A percentile compares a stretch with the other conserved stretches of the same genome.
phyloP scores from a whole-genome alignment of 2,329 filamentous ascomycete genomes.

The Ramichloridium luteum region DNA sequence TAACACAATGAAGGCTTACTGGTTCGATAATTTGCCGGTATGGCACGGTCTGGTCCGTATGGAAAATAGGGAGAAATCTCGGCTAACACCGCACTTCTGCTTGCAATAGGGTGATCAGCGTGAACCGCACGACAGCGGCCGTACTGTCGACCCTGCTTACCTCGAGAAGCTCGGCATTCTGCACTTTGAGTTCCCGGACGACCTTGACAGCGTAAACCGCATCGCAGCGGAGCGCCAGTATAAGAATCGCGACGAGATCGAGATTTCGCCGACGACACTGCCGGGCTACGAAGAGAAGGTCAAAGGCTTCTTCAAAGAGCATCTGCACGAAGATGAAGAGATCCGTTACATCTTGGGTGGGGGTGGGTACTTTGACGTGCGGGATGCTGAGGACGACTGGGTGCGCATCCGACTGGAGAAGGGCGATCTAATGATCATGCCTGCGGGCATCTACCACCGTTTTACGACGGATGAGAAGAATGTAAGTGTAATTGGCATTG shows the following conservation, averaged over 20 bases:
- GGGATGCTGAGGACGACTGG: constrained; percentile 74
- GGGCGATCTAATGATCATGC: constrained; percentile 82
- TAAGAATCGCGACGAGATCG: constrained; percentile 90
- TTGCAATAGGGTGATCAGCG: constrained; percentile 74
- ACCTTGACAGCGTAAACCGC: constrained; percentile 54
- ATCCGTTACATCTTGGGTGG: constrained; percentile 89
- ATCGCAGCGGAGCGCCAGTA: constrained; percentile 68
- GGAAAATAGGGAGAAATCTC: not conserved
- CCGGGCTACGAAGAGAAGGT: constrained; percentile 86
- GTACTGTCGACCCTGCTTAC: constrained; percentile 49
- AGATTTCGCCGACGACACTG: constrained; percentile 74
- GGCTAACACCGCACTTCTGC: constrained; percentile 6
- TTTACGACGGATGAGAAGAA: constrained; percentile 91
- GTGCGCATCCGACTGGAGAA: constrained; percentile 75
- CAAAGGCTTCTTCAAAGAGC: constrained; percentile 85
- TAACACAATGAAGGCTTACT: constrained; percentile 54
- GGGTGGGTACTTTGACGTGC: constrained; percentile 84
- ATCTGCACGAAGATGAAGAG: constrained; percentile 96
- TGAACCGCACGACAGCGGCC: constrained; percentile 74
- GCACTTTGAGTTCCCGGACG: constrained; percentile 55
- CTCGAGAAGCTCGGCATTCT: constrained; percentile 67
- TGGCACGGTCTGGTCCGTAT: constrained; percentile 10
- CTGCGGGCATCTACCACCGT: constrained; percentile 90
- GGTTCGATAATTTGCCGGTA: constrained; percentile 56
- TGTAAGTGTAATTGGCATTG: constrained; percentile 42